Evolutionary conservation across 148 eudicot species (phyloP), one percentile per base, ranked within the genome.

Genomic region (Beta vulgaris): DNA sequence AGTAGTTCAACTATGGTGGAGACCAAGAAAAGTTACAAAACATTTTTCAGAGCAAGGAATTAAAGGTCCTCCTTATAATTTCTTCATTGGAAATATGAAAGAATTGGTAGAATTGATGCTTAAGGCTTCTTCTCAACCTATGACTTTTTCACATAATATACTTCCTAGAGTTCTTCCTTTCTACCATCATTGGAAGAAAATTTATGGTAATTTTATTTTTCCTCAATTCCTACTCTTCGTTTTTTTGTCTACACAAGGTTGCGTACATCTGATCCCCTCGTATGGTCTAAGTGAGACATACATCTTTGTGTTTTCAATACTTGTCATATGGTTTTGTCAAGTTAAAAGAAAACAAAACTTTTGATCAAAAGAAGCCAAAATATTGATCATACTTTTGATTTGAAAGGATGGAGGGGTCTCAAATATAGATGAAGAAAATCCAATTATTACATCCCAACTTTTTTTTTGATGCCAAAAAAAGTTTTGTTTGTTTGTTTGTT

Each of bases 121-220:
- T 32, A 90, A 86, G 43, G 94, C 97, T 77, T 84, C 94, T 66
- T 81, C 94, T 68, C 87, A 87, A 74, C 88, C 92, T 44, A 88
- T 93, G 89, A 75, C 92, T 71, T 77, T 85, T 29, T 86, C 91
- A 14, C 97, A 93, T 68, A 87, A 93, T 68, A 88, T 93, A 6
- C 94, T 93, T 31, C 97, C 98, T 36, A 85, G 98, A 71, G 98
- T 91, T 26, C 97, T 93, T 68, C 88, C 98, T 65, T 93, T 93
- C 81, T 91, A 91, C 71, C 98, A 93, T 64, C 97, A 89, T 26
- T 93, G 98, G 98, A 91, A 91, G 86, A 91, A 91, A 81, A 79
- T 93, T 12, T 93, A 91, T 81, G 98, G 98, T 93, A 89, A 51
- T 25, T 65, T 12, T 13, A 4, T 16, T 10, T 48, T 69, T 39